Evolutionary conservation across 2,329 filamentous ascomycete species (phyloP), one percentile per base, ranked within the genome.

Genomic region (Microdochium bolleyi): DNA sequence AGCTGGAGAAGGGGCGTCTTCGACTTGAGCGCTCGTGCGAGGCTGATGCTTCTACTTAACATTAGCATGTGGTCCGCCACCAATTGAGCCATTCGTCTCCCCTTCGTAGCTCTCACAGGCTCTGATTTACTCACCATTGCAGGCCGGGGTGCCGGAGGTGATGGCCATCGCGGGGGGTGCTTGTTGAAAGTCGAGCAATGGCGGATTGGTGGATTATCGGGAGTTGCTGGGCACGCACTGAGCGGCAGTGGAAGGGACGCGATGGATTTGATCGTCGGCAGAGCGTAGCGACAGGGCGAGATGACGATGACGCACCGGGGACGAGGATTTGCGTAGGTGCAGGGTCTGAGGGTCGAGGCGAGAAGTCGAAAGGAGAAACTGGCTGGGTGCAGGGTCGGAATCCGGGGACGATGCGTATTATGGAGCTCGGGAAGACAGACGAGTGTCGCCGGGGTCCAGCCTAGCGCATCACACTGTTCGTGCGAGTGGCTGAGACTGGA

Each of bases 1-100:
- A 95, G 60, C 85, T 89, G 49, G 92, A 83, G 67, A 97, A 97
- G 24, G 92, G 92, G 58, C 89, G 84, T 61, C 91, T 86, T 59
- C 90, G 87, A 61, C 80, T 81, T 64, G 71, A 60, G 59, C 79
- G 73, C 59, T 74, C 74, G 60, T 84, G 77, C 7, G 41, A 21
- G 16, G 14, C 41, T 46, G 41, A 7, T 46, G 41, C 41, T 3
- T 46, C 41, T 46, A 13, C 41, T 19, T 13, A 21, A 21, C n/a
- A 13, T 46, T 13, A 46, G 41, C 21, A 11, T 19, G 11, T 30
- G 27, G 5, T 11, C 5, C 27, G 11, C 27, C 27, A 11, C 27
- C 27, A 30, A 30, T 30, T 11, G 27, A 30, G 5, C 5, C 11
- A 5, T 30, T 30, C 11, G 27, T 30, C 5, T 30, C 11, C 11